Base-by-base conservation (phyloP, 352 stramenopile species). In the Hyphochytrium catenoides region DNA sequence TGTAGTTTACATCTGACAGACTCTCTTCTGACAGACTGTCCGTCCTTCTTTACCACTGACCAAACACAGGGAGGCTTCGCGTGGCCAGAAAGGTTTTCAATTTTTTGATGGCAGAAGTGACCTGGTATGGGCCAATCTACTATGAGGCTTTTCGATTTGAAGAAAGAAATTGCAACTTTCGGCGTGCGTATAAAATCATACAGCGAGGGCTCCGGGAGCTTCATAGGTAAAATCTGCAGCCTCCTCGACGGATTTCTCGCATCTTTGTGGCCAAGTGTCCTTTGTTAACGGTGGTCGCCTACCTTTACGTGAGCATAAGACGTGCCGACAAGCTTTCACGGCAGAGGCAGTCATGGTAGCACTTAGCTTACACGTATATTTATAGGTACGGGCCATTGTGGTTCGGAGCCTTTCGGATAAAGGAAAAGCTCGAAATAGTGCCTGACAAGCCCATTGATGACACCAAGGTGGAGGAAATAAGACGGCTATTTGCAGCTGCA, bases 121-220 rank as follows among this genome's bases (percentile, higher is more conserved):
- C 65, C 9, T 88, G 70, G 73, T 83, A 85, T 41, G 69, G 70
- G 1, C 74, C 72, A 11, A 57, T 91, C 24, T 91, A 91, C 41
- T 54, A 74, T 29, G 73, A 82, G 36, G 61, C 70, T 3, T 84
- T 72, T 30, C 60, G 59, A 19, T 48, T 71, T n/a, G 65, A 81
- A 43, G 43, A 56, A 33, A 48, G 46, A 42, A 64, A 57, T 41
- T 58, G 60, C 22, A 52, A 53, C 22, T 43, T 55, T 8, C 44
- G 51, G 1, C 52, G 64, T 27, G 69, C 72, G 21, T 46, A 75
- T 20, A 39, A 41, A 23, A 78, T 88, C 39, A 63, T 85, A 6
- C 47, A 79, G 37, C 48, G 50, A 9, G 75, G 72, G 16, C 44
- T 87, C 19, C 50, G 52, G 39, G 58, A 78, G 31, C 64, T 85